Evolutionary conservation across 345 rosid genomes (phyloP).

Genomic region (Eucalyptus grandis): DNA sequence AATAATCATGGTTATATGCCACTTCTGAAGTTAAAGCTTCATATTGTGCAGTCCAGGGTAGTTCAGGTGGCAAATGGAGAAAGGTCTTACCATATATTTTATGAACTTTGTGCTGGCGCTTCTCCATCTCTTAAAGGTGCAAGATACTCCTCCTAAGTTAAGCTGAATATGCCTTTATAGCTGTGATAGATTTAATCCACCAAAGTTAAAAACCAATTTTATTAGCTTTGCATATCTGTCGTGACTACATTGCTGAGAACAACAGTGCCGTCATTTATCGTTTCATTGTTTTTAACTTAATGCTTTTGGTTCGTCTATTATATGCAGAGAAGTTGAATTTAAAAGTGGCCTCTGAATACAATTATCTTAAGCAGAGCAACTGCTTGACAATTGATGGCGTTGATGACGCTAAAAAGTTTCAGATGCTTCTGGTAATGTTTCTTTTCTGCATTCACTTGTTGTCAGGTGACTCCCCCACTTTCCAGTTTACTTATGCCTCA

Average conservation of each 20-base stretch:
- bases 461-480: background rate
- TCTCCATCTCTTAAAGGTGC: conserved; percentile 72
- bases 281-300: background rate
- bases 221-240: background rate
- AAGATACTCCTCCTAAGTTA: background rate
- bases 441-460: background rate
- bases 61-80: conserved; percentile 82
- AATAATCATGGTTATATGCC: background rate
- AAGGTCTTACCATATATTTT: conserved; percentile 87
- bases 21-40: conserved; percentile 17
- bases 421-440: conserved; percentile 52
- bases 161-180: background rate
- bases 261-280: background rate
- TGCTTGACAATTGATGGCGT: conserved; percentile 67
- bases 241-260: background rate
- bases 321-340: conserved; percentile 71
- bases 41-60: conserved; percentile 80
- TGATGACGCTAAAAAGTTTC: conserved; percentile 66
- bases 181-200: background rate
- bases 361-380: conserved; percentile 80
- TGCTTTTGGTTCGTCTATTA: background rate
- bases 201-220: background rate
- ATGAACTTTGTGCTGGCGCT: conserved; percentile 95
- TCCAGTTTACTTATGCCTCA: background rate
- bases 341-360: conserved; percentile 65